Evolutionary conservation across 116 monocot genomes (phyloP), one percentile per base, ranked within the genome.

Genomic region (Cymodocea nodosa): DNA sequence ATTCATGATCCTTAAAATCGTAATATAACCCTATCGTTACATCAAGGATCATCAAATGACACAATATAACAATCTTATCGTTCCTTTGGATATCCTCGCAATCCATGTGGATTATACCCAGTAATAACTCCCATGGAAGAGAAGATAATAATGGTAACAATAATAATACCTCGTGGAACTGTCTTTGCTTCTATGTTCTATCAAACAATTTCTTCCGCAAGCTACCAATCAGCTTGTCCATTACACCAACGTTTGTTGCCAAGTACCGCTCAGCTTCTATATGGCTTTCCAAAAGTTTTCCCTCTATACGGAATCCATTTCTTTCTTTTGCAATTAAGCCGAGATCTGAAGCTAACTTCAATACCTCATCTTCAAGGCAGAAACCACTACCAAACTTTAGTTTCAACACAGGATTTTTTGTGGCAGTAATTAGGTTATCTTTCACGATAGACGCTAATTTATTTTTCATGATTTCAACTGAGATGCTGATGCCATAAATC

Each of bases 401-500:
- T 35, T 81, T 74, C 48, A 94, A 48, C 35, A 59, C 67, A 64
- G 89, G 84, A 59, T 75, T 82, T 76, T 82, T 84, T 78, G 82
- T 74, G 16, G 82, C 71, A 53, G 85, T 82, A 15, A 6, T 20
- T 50, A 24, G 23, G 6, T 23, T 44, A 23, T 64, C 17, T 50
- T 50, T 49, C 23, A 64, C 23, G 24, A 64, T 51, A 20, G 64
- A 44, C 52, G 89, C 79, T 51, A 94, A 35, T 71, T 89, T 89
- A 56, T 93, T 89, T 83, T 94, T 94, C 30, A 84, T 70, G 15
- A 94, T 67, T 69, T 94, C 78, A 54, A 89, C 82, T 18, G 79
- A 69, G 70, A 94, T 71, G 68, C 67, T 51, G 56, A 94, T 75
- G 25, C 89, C 94, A 52, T 80, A 82, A 35, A 80, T 64, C 94